These are phyloP conservation scores for Cordyceps pruinosa DNA, from an alignment of 2,329 filamentous ascomycete genomes.

Conservation along the genomic window DNA sequence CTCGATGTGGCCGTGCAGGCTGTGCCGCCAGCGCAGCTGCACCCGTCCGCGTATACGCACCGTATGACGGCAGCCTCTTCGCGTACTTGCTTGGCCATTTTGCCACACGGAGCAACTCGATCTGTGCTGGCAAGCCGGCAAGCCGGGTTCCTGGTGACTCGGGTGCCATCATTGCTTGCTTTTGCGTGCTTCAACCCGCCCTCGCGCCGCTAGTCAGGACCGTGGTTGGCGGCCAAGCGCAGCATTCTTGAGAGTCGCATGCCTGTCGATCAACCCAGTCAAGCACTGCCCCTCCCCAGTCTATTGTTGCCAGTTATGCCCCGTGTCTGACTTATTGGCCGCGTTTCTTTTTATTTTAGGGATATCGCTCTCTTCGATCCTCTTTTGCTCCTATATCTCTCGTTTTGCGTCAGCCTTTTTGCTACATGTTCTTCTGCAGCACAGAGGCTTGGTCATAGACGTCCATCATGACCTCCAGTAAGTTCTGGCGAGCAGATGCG, in stretches of 20 bases:
- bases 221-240: not conserved
- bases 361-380: not conserved
- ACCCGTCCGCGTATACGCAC: not conserved
- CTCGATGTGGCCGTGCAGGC: not conserved
- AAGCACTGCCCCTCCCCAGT: conserved; percentile 5
- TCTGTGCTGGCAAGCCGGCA: not conserved
- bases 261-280: conserved; percentile 7
- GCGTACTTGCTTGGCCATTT: conserved; percentile 7
- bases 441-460: conserved; percentile 24
- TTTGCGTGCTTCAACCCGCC: not conserved
- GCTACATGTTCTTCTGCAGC: conserved; percentile 14
- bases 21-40: not conserved
- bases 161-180: not conserved
- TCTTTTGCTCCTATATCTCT: not conserved
- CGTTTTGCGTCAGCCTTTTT: conserved; percentile 10
- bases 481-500: conserved; percentile 34
- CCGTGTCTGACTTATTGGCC: conserved; percentile 8
- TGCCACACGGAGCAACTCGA: conserved; percentile 2
- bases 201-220: not conserved
- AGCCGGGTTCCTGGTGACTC: not conserved
- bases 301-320: not conserved
- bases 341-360: conserved; percentile 3
- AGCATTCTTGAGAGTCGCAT: conserved; percentile 6
- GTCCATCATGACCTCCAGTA: conserved; percentile 40
- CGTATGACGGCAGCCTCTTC: not conserved